Base-by-base conservation (phyloP, 148 eudicot genomes). In the Pouteria glomerata region DNA sequence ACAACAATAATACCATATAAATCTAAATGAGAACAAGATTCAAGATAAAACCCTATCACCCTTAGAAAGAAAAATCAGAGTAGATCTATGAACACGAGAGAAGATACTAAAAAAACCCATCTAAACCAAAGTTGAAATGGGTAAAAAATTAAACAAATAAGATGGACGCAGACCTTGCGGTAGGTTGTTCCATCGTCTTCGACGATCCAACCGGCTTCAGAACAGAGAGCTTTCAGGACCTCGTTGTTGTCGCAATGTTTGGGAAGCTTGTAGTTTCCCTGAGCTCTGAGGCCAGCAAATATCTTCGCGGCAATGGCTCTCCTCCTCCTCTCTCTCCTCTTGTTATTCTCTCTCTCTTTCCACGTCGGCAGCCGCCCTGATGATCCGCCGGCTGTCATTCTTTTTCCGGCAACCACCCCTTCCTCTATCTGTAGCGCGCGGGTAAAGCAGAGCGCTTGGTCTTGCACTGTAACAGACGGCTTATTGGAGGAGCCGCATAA, bases 221-320 rank as follows among this genome's bases (percentile, higher is more conserved):
- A 2, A 57, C 92, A 88, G 18, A 88, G 88, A 8, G 92, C 89
- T 60, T 85, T 88, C 57, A 88, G 47, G 19, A 88, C 92, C 59
- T 88, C 89, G 73, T 88, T 88, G 59, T 88, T 88, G 59, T 88
- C 89, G 69, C 92, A 88, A 80, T 88, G 89, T 69, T 88, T 88
- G 29, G 92, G 92, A 23, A 88, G 89, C 71, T 88, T 83, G 48
- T 69, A 88, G 70, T 85, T 88, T 0, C 87, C 92, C 64, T 88
- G 92, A 69, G 89, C 77, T 69, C 89, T 66, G n/a, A 88, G 77
- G 1, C 89, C 92, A 8, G 89, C 60, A 53, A 85, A 88, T 29
- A 88, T 85, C 82, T 85, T 85, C 0, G 92, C 92, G 1, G 92
- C 92, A 1, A 88, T 81, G 24, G 92, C 92, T 24, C 92, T 74